Evolutionary conservation across 495 filamentous ascomycete species (phyloP), one percentile per base, ranked within the genome.

Genomic region (Amniculicola lignicola): DNA sequence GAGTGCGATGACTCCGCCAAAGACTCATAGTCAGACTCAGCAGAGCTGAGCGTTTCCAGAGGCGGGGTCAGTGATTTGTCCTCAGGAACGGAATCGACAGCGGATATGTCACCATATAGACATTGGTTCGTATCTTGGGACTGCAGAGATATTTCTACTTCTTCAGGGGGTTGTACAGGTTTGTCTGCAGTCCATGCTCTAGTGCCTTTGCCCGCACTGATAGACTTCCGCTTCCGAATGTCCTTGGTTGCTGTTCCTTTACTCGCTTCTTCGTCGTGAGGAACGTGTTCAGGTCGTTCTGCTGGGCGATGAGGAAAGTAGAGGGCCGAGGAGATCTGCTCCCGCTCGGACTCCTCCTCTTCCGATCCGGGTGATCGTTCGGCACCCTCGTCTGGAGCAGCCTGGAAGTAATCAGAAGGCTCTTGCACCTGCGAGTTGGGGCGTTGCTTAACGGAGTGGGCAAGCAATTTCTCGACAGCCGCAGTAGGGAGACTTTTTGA

Each of bases 251-350:
- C 61, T 45, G 51, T 31, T 15, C 60, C 56, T 29, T 56, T 51
- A 22, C 19, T 37, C 16, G 37, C 39, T 16, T 56, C 45, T 29
- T 49, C 47, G 23, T 35, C 15, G n/a, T n/a, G n/a, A 11, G 41
- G 37, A 11, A 28, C 38, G 31, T 55, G 43, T 15, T 49, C 51
- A 7, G 51, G 38, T 11, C 56, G 43, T 16, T 44, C 25, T 75
- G 63, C 79, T 79, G 47, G 79, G 78, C 71, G 83, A 74, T 97
- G 93, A 16, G 93, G 93, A 59, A 93, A 81, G 69, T 97, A 98
- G 46, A 95, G 76, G 10, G 92, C 92, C 35, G 92, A 96, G 7
- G 88, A 91, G 41, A 98, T 96, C 69, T 95, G 89, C 65, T 97
- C 93, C 67, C 90, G 82, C 19, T 88, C 87, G 36, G 89, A 90